Conservation (phyloP, 2,329 filamentous ascomycete species). For the Diaporthe longicolla region DNA sequence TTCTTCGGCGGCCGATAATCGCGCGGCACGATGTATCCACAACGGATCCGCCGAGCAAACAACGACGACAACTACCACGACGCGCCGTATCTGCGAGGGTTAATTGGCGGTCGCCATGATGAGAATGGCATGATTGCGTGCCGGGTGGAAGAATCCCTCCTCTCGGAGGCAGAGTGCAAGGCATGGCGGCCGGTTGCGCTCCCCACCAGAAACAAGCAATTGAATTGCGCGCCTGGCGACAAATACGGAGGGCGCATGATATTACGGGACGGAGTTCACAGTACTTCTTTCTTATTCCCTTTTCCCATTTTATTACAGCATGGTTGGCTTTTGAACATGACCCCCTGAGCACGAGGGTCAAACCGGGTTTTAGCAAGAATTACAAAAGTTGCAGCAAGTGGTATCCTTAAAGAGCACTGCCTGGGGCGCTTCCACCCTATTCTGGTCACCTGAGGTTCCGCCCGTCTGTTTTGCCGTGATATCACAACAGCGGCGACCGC, state of each 20-base stretch:
- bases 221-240: slow-evolving; percentile 17
- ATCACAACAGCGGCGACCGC: neutral
- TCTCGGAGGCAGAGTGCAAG: neutral
- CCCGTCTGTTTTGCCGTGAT: neutral
- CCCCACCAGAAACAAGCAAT: neutral
- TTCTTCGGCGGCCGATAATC: slow-evolving; percentile 53
- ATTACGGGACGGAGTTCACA: slow-evolving; percentile 38
- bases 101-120: neutral
- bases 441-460: neutral
- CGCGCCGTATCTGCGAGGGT: slow-evolving; percentile 3
- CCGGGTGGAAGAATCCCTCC: neutral
- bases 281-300: slow-evolving; percentile 1
- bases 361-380: slow-evolving; percentile 18
- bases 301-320: slow-evolving; percentile 38
- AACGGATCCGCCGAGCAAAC: neutral
- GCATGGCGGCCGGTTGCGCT: neutral
- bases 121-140: neutral
- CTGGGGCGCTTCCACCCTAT: neutral
- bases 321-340: slow-evolving; percentile 14
- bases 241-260: slow-evolving; percentile 32
- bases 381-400: slow-evolving; percentile 34
- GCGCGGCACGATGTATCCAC: neutral
- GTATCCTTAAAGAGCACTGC: slow-evolving; percentile 22
- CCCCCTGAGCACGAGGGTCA: neutral
- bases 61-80: neutral